Conservation (phyloP, 257 asterid species). For the Cruciata laevipes region DNA sequence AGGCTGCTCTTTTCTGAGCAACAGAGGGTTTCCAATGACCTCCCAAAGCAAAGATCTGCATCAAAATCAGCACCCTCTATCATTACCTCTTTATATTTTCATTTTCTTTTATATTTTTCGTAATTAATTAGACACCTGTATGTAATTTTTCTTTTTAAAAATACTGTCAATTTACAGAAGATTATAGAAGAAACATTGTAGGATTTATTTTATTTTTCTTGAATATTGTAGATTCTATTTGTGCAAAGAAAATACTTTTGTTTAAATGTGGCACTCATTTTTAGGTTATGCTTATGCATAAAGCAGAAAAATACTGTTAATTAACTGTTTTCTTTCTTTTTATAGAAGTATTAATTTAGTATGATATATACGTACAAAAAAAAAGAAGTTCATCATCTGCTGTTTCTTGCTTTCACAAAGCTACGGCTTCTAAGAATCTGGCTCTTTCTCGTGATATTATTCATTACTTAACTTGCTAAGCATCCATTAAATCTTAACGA, state of each 20-base stretch:
- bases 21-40: constrained; percentile 22
- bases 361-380: constrained; percentile 13
- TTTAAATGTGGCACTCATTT: constrained; percentile 25
- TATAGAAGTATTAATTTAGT: constrained; percentile 20
- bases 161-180: constrained; percentile 18
- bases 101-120: constrained; percentile 20
- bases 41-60: constrained; percentile 30
- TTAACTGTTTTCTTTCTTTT: constrained; percentile 27
- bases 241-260: constrained; percentile 24
- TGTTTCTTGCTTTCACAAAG: constrained; percentile 18
- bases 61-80: constrained; percentile 72
- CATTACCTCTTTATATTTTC: constrained; percentile 39
- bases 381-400: constrained; percentile 3
- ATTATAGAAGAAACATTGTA: constrained; percentile 13
- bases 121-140: constrained; percentile 19
- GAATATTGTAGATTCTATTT: constrained; percentile 23
- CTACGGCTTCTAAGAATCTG: constrained; percentile 19
- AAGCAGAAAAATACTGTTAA: constrained; percentile 17
- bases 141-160: constrained; percentile 3
- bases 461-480: not conserved
- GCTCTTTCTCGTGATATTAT: constrained; percentile 4
- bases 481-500: not conserved
- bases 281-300: constrained; percentile 2
- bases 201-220: no score
- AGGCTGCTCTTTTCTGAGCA: constrained; percentile 45